Base-by-base conservation (phyloP, 371 early-diverging fungal genomes). In the Nematocida ironsii region DNA sequence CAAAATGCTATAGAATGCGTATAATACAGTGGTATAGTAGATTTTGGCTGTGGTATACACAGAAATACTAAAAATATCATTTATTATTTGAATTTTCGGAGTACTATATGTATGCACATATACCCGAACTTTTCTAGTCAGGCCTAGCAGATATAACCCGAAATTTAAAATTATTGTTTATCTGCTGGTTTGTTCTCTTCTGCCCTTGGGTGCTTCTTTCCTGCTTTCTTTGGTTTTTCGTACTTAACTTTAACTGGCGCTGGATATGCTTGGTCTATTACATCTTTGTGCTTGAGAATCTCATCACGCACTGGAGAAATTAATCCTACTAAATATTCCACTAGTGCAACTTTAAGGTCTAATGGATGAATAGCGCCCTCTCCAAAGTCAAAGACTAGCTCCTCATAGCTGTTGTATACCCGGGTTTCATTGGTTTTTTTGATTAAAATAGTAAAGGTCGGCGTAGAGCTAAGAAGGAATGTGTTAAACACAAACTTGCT, bases 331-430 rank as follows among this genome's bases (percentile, higher is more conserved):
- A 99, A 89, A 5, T 92, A 91, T 18, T 91, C 90, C 33, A 92
- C 90, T 3, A 93, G 92, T 73, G 91, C 91, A 71, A 89, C 89
- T 90, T 99, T 99, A 73, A 99, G 90, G 86, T 97, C 97, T n/a
- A 92, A 92, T 23, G 97, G 97, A 86, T 97, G 95, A 50, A 99
- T 88, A 76, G 90, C 88, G 88, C 92, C 92, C 1, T 91, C 91
- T 61, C 85, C 89, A 86, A 95, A 97, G 70, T 92, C 94, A 48
- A 90, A 86, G 86, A 94, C 93, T 40, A 99, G 88, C 9, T 87
- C 89, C 73, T 92, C 90, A 83, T 88, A 93, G 82, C 62, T 86
- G 16, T 86, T 89, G 88, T 91, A 97, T 50, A 85, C 86, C 47
- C 90, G 85, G 84, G 93, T 89, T 40, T 20, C 95, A 94, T 60